Evolutionary conservation across 2,329 filamentous ascomycete species (phyloP).

Genomic region (Botryosphaeria dothidea): DNA sequence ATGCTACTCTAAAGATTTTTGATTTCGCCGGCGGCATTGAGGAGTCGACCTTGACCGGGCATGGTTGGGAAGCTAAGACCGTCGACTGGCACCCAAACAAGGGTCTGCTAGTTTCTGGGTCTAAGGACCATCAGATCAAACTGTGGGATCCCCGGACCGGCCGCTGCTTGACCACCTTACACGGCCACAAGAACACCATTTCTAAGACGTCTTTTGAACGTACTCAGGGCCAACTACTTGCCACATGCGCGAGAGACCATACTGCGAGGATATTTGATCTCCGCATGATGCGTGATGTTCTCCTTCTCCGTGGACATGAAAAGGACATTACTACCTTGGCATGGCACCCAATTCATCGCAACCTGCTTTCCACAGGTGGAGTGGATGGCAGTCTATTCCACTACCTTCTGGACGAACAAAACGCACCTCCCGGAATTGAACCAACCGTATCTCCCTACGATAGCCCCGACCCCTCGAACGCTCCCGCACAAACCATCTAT

Average conservation of each 20-base stretch:
- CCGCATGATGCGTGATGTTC: slow-evolving; percentile 97
- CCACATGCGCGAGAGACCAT: slow-evolving; percentile 90
- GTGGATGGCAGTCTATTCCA: slow-evolving; percentile 88
- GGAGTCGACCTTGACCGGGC: slow-evolving; percentile 83
- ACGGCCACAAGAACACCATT: slow-evolving; percentile 96
- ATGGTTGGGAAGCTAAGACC: slow-evolving; percentile 96
- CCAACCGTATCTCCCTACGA: slow-evolving; percentile 81
- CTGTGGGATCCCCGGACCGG: slow-evolving; percentile 96
- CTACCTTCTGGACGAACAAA: slow-evolving; percentile 94
- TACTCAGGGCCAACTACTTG: slow-evolving; percentile 78
- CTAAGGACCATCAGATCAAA: slow-evolving; percentile 96
- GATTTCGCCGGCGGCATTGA: slow-evolving; percentile 87
- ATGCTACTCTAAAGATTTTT: slow-evolving; percentile 91
- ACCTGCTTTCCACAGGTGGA: slow-evolving; percentile 85
- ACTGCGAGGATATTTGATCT: slow-evolving; percentile 92
- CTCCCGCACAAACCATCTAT: slow-evolving; percentile 85
- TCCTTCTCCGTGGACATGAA: slow-evolving; percentile 88
- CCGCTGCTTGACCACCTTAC: slow-evolving; percentile 87
- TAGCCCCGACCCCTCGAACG: slow-evolving; percentile 73
- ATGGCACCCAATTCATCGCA: slow-evolving; percentile 92
- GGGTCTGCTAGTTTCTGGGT: slow-evolving; percentile 90
- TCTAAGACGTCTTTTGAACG: slow-evolving; percentile 90
- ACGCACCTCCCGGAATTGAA: slow-evolving; percentile 72
- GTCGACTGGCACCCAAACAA: slow-evolving; percentile 98
- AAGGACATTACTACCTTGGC: slow-evolving; percentile 91